A percentile compares a stretch with the other conserved stretches of the same genome.
These are phyloP conservation scores for Colletotrichum theobromicola DNA, from an alignment of 2,329 filamentous ascomycete genomes.

Conservation along the genomic window DNA sequence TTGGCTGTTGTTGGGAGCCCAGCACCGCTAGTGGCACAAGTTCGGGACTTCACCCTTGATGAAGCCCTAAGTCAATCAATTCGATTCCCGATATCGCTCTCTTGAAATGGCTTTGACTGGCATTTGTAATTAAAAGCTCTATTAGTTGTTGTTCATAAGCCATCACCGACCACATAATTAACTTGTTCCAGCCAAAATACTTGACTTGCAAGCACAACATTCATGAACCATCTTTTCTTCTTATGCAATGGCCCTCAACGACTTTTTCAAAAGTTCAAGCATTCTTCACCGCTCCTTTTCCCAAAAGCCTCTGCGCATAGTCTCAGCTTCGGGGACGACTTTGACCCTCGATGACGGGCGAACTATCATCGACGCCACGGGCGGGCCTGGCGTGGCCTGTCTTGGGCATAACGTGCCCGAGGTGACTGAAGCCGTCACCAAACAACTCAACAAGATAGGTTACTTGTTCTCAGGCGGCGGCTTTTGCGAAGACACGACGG, in stretches of 20 bases:
- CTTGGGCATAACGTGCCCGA: background rate
- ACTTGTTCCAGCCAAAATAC: background rate
- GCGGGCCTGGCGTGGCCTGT: background rate
- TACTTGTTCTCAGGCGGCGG: background rate
- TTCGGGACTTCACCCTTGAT: background rate
- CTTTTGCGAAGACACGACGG: background rate
- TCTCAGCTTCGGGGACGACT: background rate
- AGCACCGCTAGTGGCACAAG: background rate
- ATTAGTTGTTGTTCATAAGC: fast-evolving
- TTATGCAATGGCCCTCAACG: background rate
- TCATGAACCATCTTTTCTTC: background rate
- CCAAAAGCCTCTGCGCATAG: background rate
- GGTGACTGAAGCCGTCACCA: background rate
- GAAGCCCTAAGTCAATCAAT: background rate
- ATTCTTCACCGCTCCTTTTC: background rate
- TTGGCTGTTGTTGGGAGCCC: background rate
- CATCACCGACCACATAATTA: background rate
- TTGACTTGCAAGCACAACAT: background rate
- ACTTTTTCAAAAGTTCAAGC: background rate
- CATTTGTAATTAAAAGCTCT: too few species aligned
- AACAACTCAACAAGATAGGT: background rate
- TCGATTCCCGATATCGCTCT: background rate
- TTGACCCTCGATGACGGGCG: background rate
- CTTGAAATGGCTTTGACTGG: background rate
- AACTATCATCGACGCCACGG: background rate